Evolutionary conservation across 345 rosid species (phyloP).

Genomic region (Leavenworthia alabamica): DNA sequence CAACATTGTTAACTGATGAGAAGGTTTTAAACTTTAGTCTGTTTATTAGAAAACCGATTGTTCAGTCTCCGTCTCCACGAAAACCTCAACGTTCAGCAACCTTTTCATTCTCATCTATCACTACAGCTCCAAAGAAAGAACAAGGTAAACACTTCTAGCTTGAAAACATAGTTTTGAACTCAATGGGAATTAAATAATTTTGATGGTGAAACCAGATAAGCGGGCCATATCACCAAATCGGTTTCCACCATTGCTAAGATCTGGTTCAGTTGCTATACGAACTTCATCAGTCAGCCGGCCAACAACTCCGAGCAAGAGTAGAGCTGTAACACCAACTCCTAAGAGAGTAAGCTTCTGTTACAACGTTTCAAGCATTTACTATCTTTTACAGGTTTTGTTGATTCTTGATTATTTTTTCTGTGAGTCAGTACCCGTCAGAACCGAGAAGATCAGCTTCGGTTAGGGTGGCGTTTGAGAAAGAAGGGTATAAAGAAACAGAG

Average conservation of each 20-base stretch:
- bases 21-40: neutral
- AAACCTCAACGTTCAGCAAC: constrained; percentile 64
- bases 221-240: constrained; percentile 72
- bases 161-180: neutral
- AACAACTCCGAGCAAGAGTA: constrained; percentile 56
- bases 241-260: constrained; percentile 81
- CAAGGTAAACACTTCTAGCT: constrained; percentile 34
- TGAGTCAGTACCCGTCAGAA: constrained; percentile 81
- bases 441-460: constrained; percentile 76
- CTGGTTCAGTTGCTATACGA: constrained; percentile 60
- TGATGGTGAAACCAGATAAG: constrained; percentile 45
- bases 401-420: neutral
- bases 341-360: constrained; percentile 44
- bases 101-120: constrained; percentile 54
- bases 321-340: constrained; percentile 67
- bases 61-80: constrained; percentile 57
- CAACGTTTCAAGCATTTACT: neutral
- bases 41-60: constrained; percentile 41
- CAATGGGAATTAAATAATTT: neutral
- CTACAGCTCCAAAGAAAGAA: constrained; percentile 59
- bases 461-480: constrained; percentile 56
- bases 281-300: constrained; percentile 54
- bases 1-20: neutral
- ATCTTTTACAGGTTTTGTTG: neutral
- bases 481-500: constrained; percentile 45